Evolutionary conservation across 192 early-diverging fungal species (phyloP).

Genomic region (Coemansia sp.): DNA sequence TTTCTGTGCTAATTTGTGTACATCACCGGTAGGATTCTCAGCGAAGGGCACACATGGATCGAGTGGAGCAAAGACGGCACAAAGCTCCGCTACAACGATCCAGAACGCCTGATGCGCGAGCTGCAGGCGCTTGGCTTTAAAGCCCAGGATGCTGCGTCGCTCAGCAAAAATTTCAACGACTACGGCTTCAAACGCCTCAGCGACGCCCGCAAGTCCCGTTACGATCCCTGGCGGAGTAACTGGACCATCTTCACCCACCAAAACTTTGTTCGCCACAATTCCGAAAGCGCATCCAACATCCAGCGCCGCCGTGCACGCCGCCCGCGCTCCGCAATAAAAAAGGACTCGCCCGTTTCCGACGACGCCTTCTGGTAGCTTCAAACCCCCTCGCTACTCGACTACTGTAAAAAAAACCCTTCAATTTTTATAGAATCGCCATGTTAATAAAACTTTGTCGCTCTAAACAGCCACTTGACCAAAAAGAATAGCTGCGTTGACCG

Average conservation of each 20-base stretch:
- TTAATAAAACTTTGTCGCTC: conserved; percentile 2
- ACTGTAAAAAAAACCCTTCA: conserved; percentile 1
- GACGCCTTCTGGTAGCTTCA: conserved; percentile 26
- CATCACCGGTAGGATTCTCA: conserved; percentile 17
- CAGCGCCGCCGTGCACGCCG: conserved; percentile 42
- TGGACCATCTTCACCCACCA: conserved; percentile 48
- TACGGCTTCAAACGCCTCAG: conserved; percentile 48
- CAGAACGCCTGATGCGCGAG: conserved; percentile 47
- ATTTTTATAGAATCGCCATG: background rate
- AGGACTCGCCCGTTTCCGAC: conserved; percentile 35
- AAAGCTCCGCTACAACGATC: conserved; percentile 48
- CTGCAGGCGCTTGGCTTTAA: conserved; percentile 50
- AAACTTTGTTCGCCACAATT: conserved; percentile 22
- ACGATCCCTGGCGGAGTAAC: conserved; percentile 31
- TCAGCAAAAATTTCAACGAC: conserved; percentile 53
- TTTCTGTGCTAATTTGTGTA: background rate
- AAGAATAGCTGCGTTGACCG: conserved; percentile 57
- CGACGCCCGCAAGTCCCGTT: conserved; percentile 50
- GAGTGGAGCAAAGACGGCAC: conserved; percentile 49
- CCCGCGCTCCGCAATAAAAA: conserved; percentile 27
- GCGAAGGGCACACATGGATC: conserved; percentile 42
- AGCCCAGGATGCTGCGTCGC: conserved; percentile 49
- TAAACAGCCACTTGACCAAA: background rate
- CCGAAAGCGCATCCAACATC: conserved; percentile 22
- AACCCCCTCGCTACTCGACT: background rate